A percentile compares a stretch with the other conserved stretches of the same genome.
These are phyloP conservation scores for Penicillium argentinense DNA, from an alignment of 495 filamentous ascomycete genomes.

Conservation along the genomic window DNA sequence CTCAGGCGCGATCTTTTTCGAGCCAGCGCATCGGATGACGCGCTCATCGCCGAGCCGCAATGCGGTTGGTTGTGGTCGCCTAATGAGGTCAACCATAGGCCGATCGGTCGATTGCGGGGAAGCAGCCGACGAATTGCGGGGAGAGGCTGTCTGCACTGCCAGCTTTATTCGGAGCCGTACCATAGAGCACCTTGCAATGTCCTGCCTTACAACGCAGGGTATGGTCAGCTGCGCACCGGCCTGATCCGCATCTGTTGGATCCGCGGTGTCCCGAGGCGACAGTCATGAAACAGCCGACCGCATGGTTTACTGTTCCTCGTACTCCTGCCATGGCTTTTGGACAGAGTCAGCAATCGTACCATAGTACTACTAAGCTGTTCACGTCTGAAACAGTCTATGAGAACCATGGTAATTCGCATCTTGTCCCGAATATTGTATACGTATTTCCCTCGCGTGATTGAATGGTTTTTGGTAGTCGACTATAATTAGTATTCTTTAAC, in stretches of 20 bases:
- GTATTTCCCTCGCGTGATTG: background rate
- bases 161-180: no score
- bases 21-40: background rate
- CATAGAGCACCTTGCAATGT: no score
- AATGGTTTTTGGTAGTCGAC: background rate
- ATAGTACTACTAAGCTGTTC: no score
- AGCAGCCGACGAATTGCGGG: background rate
- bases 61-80: background rate
- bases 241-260: no score
- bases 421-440: background rate
- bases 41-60: background rate
- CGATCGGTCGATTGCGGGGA: slow-evolving; percentile 4
- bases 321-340: no score
- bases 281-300: background rate
- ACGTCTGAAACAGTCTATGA: background rate
- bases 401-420: background rate
- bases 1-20: background rate
- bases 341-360: no score
- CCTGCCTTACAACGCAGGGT: no score
- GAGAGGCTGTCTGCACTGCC: slow-evolving; percentile 1
- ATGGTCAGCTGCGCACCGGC: no score
- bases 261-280: no score
- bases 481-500: slow-evolving; percentile 1
- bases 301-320: background rate
- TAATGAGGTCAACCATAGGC: background rate